phyloP scores from a whole-genome alignment of 306 rosid genomes.

The Sesbania bispinosa region DNA sequence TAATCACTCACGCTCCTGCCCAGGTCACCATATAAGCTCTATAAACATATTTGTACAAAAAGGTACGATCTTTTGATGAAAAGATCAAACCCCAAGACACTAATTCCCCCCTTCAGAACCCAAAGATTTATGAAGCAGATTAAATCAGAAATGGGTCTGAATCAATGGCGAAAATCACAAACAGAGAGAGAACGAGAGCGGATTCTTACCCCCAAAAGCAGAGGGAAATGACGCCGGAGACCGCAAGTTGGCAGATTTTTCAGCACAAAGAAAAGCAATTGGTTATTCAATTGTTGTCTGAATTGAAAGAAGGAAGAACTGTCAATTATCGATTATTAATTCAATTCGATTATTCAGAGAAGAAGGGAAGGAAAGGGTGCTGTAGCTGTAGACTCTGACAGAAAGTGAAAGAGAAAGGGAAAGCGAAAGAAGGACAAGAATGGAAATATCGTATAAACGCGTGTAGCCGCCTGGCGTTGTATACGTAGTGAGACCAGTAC shows the following conservation, averaged over 20 bases:
- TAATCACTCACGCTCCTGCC: background rate
- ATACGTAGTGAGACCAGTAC: background rate
- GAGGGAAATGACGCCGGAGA: background rate
- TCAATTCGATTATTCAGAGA: background rate
- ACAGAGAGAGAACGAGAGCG: background rate
- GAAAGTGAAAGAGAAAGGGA: background rate
- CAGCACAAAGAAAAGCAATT: background rate
- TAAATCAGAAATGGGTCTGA: too few relatives aligned
- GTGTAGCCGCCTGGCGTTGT: too few relatives aligned
- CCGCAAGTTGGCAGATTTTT: background rate
- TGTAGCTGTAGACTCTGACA: slow-evolving; percentile 11
- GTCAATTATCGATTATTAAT: background rate
- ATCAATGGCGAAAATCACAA: too few relatives aligned
- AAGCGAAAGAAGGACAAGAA: background rate
- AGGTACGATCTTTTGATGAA: background rate
- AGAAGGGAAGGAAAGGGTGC: too few relatives aligned
- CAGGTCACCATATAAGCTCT: slow-evolving; percentile 36
- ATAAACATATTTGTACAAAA: background rate
- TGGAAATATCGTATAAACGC: slow-evolving; percentile 22
- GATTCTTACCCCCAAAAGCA: slow-evolving; percentile 25
- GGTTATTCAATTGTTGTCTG: too few relatives aligned
- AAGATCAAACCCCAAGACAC: slow-evolving; percentile 20
- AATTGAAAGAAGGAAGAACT: slow-evolving; percentile 15
- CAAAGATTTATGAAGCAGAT: background rate
- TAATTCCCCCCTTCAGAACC: slow-evolving; percentile 21